Evolutionary conservation across 2,329 filamentous ascomycete genomes (phyloP), one percentile per base, ranked within the genome.

Genomic region (Emmonsia crescens): DNA sequence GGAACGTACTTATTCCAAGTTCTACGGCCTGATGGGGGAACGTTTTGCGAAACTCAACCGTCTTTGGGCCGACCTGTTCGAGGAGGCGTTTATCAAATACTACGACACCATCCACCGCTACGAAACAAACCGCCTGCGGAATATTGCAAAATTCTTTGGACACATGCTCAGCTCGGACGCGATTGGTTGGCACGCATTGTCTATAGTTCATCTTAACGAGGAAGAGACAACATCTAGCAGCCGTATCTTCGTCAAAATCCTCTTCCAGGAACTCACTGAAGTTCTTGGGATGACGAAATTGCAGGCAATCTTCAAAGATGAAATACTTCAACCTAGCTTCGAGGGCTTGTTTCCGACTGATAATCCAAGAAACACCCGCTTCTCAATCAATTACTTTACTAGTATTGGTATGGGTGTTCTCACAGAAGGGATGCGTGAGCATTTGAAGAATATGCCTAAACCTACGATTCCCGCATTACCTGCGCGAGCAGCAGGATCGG

Each of bases 331-430:
- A 64, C 85, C 91, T 57, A 89, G 84, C 72, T 85, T 96, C 63
- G 85, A 87, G 46, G 93, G 93, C 36, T 79, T 99, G 51, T 97
- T 99, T 80, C 94, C 94, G 0, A 87, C 81, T 64, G 92, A 97
- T 73, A 90, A 91, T 70, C 85, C 91, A 29, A 87, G 89, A 71
- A 94, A 96, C 75, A 91, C 92, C 46, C 86, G 93, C 60, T 99
- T 99, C 80, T 90, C 92, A 58, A 96, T 99, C 85, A 99, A 99
- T 77, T 99, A 96, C 81, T 97, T 99, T 75, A 99, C 94, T 10
- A 94, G 91, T 70, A 96, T 99, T 69, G 91, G 92, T 62, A 95
- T 99, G 89, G 94, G 94, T 72, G 85, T 85, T 29, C 82, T 99
- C 64, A 99, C 94, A 1, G 94, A 99, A 72, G 89, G 91, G 67